Evolutionary conservation across 192 early-diverging fungal genomes (phyloP), one percentile per base, ranked within the genome.

Genomic region (Linnemannia exigua): DNA sequence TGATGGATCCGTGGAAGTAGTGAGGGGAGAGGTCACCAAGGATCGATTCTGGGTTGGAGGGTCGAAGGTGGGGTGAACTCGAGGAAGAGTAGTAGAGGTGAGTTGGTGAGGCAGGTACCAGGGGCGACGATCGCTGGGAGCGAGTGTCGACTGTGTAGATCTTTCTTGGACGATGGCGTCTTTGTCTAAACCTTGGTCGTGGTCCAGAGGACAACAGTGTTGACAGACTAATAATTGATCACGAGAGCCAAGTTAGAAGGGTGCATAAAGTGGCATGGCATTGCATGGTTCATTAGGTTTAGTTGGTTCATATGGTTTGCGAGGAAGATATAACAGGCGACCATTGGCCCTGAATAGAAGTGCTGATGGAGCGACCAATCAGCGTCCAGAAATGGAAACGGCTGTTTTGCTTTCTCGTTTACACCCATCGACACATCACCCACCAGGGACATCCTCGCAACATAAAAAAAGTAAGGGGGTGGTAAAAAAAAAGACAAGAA

Each of bases 131-230:
- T n/a, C 84, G 77, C 44, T 76, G 75, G 8, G 84, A 86, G 7
- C 78, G 51, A n/a, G 19, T 73, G 66, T 86, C 84, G 66, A 86
- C 84, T 14, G 84, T 86, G 68, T 86, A 86, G 52, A 86, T 86
- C 74, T 80, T 86, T 67, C 79, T 67, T 19, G 84, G 84, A 5
- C 84, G 83, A 58, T 79, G 38, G 38, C 74, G 67, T 8, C 84
- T 63, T 19, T 86, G 84, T 66, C 54, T 86, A 61, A 80, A 86
- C 8, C 74, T 67, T 8, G 84, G 84, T 12, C 84, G 63, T 19
- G 84, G 79, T 31, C 84, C 84, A 19, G 84, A 61, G 8, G 84
- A 78, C n/a, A 86, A 38, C 63, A 86, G 61, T 15, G 84, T 86
- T 52, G 84, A 86, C 11, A 86, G 58, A 31, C 84, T 86, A 63